phyloP scores from a whole-genome alignment of 352 stramenopile species.

The Phytophthora citricola region DNA sequence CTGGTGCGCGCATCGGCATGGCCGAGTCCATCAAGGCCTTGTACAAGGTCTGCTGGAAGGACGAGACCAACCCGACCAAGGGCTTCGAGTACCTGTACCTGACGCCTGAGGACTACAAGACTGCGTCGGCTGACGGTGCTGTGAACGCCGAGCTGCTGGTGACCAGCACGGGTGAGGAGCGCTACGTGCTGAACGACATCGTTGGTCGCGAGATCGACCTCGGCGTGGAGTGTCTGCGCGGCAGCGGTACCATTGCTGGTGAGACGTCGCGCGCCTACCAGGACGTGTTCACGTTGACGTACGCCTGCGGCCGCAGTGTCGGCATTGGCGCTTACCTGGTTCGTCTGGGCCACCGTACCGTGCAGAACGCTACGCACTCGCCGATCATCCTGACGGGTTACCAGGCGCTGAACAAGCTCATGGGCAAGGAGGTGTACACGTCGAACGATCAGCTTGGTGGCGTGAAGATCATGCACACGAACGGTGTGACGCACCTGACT shows the following conservation, averaged over 20 bases:
- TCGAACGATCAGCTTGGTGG: constrained; percentile 99
- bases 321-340: constrained; percentile 99
- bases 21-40: constrained; percentile 98
- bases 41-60: constrained; percentile 99
- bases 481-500: constrained; percentile 98
- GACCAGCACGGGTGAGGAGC: constrained; percentile 74
- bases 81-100: constrained; percentile 99
- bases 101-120: constrained; percentile 94
- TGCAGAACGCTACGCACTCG: constrained; percentile 97
- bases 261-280: constrained; percentile 99
- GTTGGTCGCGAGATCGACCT: constrained; percentile 98
- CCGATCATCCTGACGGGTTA: constrained; percentile 99
- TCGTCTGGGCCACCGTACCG: constrained; percentile 98
- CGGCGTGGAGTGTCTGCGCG: constrained; percentile 99
- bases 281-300: constrained; percentile 99
- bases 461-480: constrained; percentile 99
- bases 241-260: constrained; percentile 98
- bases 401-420: constrained; percentile 99
- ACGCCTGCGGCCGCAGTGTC: constrained; percentile 98
- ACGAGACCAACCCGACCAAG: constrained; percentile 95
- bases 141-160: constrained; percentile 88
- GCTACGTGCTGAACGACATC: constrained; percentile 97
- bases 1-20: constrained; percentile 98
- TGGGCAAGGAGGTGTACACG: constrained; percentile 99
- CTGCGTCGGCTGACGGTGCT: constrained; percentile 88